These are phyloP conservation scores for Fusarium sp. DNA, from an alignment of 2,329 filamentous ascomycete genomes.

Conservation along the genomic window DNA sequence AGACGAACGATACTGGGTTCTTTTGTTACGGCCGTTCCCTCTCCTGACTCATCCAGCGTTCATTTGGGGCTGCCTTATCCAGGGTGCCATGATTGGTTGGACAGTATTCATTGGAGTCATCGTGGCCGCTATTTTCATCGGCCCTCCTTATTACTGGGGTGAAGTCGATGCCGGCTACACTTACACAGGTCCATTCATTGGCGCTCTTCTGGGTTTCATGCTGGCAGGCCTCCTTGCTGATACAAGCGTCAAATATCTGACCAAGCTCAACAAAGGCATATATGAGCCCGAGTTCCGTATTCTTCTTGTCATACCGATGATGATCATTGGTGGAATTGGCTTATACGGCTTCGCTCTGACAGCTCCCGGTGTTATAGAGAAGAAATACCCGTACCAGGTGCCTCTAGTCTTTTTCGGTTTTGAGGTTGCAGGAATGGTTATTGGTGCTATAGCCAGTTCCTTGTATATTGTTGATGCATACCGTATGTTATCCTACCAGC, in stretches of 20 bases:
- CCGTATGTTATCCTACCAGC: conserved; percentile 64
- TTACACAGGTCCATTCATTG: conserved; percentile 87
- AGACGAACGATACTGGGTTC: conserved; percentile 76
- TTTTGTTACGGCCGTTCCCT: conserved; percentile 80
- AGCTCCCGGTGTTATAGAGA: conserved; percentile 65
- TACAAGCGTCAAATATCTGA: conserved; percentile 76
- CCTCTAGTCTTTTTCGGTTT: conserved; percentile 86
- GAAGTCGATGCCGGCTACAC: conserved; percentile 87
- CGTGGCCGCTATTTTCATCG: conserved; percentile 83
- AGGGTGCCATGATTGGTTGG: conserved; percentile 94
- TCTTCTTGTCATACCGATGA: conserved; percentile 82
- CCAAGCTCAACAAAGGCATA: conserved; percentile 79
- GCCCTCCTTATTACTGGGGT: conserved; percentile 83
- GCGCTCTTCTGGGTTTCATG: conserved; percentile 80
- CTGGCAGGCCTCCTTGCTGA: conserved; percentile 82
- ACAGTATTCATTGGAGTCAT: conserved; percentile 92
- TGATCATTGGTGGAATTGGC: conserved; percentile 81
- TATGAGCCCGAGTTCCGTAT: conserved; percentile 95
- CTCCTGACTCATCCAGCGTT: conserved; percentile 88
- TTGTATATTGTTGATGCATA: conserved; percentile 95
- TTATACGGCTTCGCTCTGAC: conserved; percentile 88
- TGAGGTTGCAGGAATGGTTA: conserved; percentile 90
- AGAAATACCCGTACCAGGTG: conserved; percentile 76
- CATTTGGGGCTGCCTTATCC: conserved; percentile 81
- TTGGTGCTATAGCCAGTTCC: conserved; percentile 86